Evolutionary conservation across 2,329 filamentous ascomycete species (phyloP).

Genomic region (Pyrenophora seminiperda): DNA sequence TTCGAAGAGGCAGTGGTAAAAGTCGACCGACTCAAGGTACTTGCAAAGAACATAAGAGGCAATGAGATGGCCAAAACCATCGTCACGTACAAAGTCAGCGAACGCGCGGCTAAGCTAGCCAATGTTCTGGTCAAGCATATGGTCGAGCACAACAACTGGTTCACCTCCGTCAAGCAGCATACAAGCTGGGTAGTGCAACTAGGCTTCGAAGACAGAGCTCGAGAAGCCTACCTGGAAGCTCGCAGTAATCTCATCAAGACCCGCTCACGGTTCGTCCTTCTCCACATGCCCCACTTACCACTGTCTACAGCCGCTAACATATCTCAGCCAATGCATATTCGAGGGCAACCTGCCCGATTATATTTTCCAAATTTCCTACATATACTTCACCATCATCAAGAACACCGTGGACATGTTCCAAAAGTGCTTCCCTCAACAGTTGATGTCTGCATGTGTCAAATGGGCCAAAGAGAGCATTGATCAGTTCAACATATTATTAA

Average conservation of each 20-base stretch:
- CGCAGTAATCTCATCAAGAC: constrained; percentile 79
- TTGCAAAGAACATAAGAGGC: constrained; percentile 80
- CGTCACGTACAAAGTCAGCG: constrained; percentile 88
- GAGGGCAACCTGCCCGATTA: constrained; percentile 91
- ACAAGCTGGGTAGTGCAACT: constrained; percentile 83
- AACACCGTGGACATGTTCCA: constrained; percentile 93
- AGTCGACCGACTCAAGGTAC: constrained; percentile 81
- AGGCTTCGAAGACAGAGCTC: constrained; percentile 86
- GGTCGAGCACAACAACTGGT: constrained; percentile 75
- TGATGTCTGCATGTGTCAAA: constrained; percentile 94
- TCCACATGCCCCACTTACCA: neutral
- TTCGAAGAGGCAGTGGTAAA: constrained; percentile 83
- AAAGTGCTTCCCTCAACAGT: constrained; percentile 73
- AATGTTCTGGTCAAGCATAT: constrained; percentile 77
- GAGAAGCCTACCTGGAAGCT: constrained; percentile 83
- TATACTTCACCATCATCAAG: constrained; percentile 92
- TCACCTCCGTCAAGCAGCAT: constrained; percentile 77
- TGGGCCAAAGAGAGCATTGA: constrained; percentile 98
- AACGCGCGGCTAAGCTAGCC: constrained; percentile 78
- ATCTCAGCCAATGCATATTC: constrained; percentile 82
- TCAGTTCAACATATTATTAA: constrained; percentile 82
- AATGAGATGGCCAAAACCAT: constrained; percentile 89
- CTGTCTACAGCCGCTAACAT: neutral
- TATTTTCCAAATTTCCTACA: constrained; percentile 92
- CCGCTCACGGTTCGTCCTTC: constrained; percentile 69